Evolutionary conservation across 1,284 basidiomycete species (phyloP).

Genomic region (Trichosporon sp.): DNA sequence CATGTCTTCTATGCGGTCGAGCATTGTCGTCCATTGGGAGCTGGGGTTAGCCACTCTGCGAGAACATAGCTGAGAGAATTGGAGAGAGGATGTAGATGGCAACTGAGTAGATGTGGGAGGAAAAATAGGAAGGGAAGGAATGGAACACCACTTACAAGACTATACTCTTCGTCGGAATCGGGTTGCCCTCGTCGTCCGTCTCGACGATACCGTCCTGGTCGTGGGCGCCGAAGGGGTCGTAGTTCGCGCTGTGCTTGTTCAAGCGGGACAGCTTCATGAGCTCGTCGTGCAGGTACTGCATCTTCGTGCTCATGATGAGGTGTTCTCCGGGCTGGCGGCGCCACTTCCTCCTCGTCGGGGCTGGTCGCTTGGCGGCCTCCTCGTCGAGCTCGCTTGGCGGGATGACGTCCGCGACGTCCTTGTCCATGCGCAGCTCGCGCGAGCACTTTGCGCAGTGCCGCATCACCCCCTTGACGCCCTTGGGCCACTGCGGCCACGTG

Average conservation of each 20-base stretch:
- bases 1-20: conserved; percentile 91
- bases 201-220: conserved; percentile 59
- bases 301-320: conserved; percentile 75
- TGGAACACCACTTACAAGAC: conserved; percentile 88
- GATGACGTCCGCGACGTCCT: conserved; percentile 71
- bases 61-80: too few relatives aligned
- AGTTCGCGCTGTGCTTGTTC: conserved; percentile 80
- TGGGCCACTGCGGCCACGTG: conserved; percentile 73
- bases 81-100: too few relatives aligned
- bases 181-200: conserved; percentile 56
- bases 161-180: conserved; percentile 64
- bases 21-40: conserved; percentile 94
- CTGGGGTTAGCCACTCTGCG: conserved; percentile 17
- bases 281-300: conserved; percentile 69
- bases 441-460: conserved; percentile 72
- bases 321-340: conserved; percentile 64
- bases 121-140: too few relatives aligned
- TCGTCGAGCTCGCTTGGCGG: conserved; percentile 57
- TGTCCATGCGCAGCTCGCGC: conserved; percentile 54
- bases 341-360: conserved; percentile 57
- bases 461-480: conserved; percentile 55
- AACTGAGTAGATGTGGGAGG: too few relatives aligned
- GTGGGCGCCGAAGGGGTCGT: conserved; percentile 65
- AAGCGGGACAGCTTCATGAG: conserved; percentile 66
- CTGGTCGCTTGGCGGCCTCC: conserved; percentile 9